Conservation (phyloP, 192 early-diverging fungal genomes). For the Mortierella antarctica region DNA sequence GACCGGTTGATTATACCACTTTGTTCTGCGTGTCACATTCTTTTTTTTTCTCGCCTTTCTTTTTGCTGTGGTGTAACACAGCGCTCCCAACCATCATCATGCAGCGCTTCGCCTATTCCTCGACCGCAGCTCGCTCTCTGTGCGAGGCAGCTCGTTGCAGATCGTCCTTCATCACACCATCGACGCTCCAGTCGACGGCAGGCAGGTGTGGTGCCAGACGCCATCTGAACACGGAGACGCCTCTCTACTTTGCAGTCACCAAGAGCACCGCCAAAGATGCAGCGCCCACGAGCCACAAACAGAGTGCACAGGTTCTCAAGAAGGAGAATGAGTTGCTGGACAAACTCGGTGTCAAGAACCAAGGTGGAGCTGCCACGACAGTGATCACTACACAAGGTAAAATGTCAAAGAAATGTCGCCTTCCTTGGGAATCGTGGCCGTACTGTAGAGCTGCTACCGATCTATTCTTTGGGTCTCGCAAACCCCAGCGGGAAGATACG, state of each 20-base stretch:
- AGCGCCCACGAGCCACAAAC: neutral
- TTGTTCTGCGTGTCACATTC: too few species aligned
- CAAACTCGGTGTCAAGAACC: slow-evolving; percentile 3
- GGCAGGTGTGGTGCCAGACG: slow-evolving; percentile 1
- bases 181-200: neutral
- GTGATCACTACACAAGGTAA: slow-evolving; percentile 27
- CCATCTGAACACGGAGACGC: slow-evolving; percentile 13
- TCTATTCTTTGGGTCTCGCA: too few species aligned
- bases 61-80: too few species aligned
- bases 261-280: neutral
- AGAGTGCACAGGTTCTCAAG: neutral
- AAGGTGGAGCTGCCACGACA: slow-evolving; percentile 1
- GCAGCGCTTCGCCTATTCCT: slow-evolving; percentile 13
- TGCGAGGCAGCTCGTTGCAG: neutral
- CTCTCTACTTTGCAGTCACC: slow-evolving; percentile 18
- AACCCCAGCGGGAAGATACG: too few species aligned
- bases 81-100: neutral
- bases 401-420: neutral
- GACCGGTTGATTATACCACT: too few species aligned
- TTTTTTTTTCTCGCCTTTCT: neutral
- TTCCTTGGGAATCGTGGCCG: neutral
- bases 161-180: neutral
- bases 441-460: too few species aligned
- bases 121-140: neutral
- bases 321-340: slow-evolving; percentile 18